These are phyloP conservation scores for Colletotrichum destructivum DNA, from an alignment of 2,329 filamentous ascomycete species.

Conservation along the genomic window DNA sequence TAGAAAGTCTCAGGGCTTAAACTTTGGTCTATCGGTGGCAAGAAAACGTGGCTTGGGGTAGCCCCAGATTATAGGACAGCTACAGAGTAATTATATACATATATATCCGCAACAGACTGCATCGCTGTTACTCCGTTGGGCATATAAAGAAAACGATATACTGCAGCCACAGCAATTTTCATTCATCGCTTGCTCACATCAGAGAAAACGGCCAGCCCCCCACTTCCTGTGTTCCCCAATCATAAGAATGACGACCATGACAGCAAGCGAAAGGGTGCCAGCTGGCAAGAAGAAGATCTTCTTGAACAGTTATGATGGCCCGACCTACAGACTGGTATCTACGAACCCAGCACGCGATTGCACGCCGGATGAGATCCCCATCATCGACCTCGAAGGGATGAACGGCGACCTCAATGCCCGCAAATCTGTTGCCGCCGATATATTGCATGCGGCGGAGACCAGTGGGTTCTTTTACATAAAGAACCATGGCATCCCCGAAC, in stretches of 20 bases:
- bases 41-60: conserved; percentile 7
- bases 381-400: conserved; percentile 59
- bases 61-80: neutral
- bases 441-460: conserved; percentile 57
- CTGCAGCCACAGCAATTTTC: neutral
- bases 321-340: conserved; percentile 34
- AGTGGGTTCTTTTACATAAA: conserved; percentile 65
- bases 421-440: conserved; percentile 54
- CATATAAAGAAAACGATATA: neutral
- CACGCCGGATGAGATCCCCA: conserved; percentile 59
- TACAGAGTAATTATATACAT: neutral
- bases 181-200: neutral
- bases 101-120: neutral
- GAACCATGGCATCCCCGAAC: conserved; percentile 58
- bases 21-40: neutral
- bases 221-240: neutral
- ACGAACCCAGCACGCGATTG: conserved; percentile 54
- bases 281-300: conserved; percentile 29
- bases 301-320: conserved; percentile 32
- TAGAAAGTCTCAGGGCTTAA: neutral
- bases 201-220: neutral
- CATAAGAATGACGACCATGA: conserved; percentile 2
- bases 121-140: no score
- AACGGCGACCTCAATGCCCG: conserved; percentile 54
- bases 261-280: conserved; percentile 8